phyloP scores from a whole-genome alignment of 1,284 basidiomycete genomes.

The Bondarzewia mesenterica region DNA sequence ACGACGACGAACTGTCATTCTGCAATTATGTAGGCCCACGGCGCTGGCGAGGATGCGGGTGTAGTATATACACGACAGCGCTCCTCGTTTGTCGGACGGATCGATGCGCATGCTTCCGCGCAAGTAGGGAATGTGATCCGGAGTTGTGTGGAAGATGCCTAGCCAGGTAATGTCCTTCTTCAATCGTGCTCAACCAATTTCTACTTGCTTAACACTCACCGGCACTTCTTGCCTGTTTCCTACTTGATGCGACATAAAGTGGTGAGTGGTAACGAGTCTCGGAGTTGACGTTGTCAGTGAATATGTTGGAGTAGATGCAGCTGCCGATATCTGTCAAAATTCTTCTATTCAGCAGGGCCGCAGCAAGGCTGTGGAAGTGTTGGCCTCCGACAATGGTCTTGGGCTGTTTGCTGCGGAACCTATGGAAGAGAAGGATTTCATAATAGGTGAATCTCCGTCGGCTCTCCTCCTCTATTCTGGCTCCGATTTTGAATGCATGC shows the following conservation, averaged over 20 bases:
- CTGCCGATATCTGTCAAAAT: conserved; percentile 28
- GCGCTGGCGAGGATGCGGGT: conserved; percentile 37
- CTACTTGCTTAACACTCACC: too few relatives aligned
- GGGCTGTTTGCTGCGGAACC: conserved; percentile 43
- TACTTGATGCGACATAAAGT: too few relatives aligned
- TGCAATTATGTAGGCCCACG: conserved; percentile 25
- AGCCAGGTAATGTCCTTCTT: conserved; percentile 6
- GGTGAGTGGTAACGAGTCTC: neutral
- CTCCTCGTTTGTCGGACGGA: neutral
- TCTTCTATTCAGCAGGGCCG: conserved; percentile 32
- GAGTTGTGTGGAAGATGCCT: conserved; percentile 32
- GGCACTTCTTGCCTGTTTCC: too few relatives aligned
- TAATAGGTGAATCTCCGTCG: conserved; percentile 33
- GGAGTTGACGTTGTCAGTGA: neutral
- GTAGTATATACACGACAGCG: conserved; percentile 18
- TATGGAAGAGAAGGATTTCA: conserved; percentile 30
- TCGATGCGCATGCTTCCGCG: conserved; percentile 35
- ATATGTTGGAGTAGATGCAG: neutral
- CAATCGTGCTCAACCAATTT: too few relatives aligned
- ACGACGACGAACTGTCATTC: neutral
- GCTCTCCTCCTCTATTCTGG: neutral
- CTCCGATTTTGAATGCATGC: neutral
- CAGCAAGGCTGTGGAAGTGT: conserved; percentile 35
- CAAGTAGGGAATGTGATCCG: conserved; percentile 42
- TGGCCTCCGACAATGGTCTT: conserved; percentile 33